phyloP scores from a whole-genome alignment of 257 asterid species.

The Salvia rosmarinus region DNA sequence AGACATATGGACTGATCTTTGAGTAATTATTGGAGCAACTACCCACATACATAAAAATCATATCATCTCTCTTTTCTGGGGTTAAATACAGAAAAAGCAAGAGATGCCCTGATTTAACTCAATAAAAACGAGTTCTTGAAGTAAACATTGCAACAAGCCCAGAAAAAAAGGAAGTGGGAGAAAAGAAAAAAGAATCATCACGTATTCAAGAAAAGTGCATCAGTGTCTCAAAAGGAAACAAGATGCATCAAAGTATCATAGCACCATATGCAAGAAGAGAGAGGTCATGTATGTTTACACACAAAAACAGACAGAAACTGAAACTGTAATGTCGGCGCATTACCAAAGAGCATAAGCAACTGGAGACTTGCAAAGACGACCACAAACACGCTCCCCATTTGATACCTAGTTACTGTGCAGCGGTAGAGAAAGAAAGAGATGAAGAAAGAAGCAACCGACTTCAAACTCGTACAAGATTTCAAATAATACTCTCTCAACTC shows the following conservation, averaged over 20 bases:
- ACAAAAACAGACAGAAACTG: constrained; percentile 1
- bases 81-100: not conserved
- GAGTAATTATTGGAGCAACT: not conserved
- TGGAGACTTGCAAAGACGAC: constrained; percentile 47
- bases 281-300: not conserved
- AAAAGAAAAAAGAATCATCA: too few relatives aligned
- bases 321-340: constrained; percentile 20
- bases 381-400: constrained; percentile 52
- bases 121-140: not conserved
- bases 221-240: not conserved
- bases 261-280: not conserved
- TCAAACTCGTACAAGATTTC: not conserved
- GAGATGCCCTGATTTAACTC: not conserved
- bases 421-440: too few relatives aligned
- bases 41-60: not conserved
- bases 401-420: not conserved
- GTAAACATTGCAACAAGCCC: not conserved
- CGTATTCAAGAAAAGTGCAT: not conserved
- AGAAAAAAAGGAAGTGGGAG: too few relatives aligned
- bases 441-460: not conserved
- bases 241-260: not conserved
- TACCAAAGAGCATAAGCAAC: constrained; percentile 63
- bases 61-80: not conserved
- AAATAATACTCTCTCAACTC: not conserved
- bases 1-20: not conserved